phyloP scores from a whole-genome alignment of 768 basidiomycete species.

The Tubosaeta sp. region DNA sequence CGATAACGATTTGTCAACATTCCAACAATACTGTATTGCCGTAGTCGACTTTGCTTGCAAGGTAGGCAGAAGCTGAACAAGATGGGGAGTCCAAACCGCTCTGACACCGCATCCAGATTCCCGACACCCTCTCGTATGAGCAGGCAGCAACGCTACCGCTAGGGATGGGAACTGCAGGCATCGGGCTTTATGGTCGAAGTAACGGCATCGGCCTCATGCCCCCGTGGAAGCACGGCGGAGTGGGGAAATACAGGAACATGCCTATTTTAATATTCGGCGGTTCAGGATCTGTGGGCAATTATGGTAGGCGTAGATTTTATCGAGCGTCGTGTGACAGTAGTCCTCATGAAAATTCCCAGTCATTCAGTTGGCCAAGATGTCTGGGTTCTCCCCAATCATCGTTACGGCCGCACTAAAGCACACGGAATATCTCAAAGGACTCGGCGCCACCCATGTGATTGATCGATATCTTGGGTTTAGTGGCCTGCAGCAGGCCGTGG shows the following conservation, averaged over 20 bases:
- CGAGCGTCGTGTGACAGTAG: slow-evolving; percentile 2
- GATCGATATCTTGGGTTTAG: slow-evolving; percentile 26
- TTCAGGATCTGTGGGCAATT: slow-evolving; percentile 47
- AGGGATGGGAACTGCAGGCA: slow-evolving; percentile 45
- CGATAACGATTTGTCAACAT: slow-evolving; percentile 35
- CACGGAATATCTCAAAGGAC: slow-evolving; percentile 31
- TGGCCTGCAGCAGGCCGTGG: slow-evolving; percentile 31
- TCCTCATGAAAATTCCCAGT: slow-evolving; percentile 24
- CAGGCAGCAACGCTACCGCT: slow-evolving; percentile 47
- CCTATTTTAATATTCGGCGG: slow-evolving; percentile 49
- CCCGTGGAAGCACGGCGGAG: slow-evolving; percentile 35
- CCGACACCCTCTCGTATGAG: slow-evolving; percentile 43
- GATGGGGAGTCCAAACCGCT: neutral
- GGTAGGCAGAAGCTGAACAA: slow-evolving; percentile 20
- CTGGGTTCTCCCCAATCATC: slow-evolving; percentile 36
- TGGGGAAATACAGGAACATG: slow-evolving; percentile 39
- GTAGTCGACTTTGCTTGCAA: slow-evolving; percentile 39
- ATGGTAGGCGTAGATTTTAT: slow-evolving; percentile 31
- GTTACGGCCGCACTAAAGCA: slow-evolving; percentile 35
- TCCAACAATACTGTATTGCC: slow-evolving; percentile 44
- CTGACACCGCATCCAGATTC: slow-evolving; percentile 37
- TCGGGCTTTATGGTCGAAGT: slow-evolving; percentile 43
- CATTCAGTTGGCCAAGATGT: slow-evolving; percentile 38
- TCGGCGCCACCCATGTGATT: slow-evolving; percentile 34
- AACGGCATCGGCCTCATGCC: slow-evolving; percentile 40